phyloP scores from a whole-genome alignment of 176 grass and related monocot genomes.

The Lolium rigidum region DNA sequence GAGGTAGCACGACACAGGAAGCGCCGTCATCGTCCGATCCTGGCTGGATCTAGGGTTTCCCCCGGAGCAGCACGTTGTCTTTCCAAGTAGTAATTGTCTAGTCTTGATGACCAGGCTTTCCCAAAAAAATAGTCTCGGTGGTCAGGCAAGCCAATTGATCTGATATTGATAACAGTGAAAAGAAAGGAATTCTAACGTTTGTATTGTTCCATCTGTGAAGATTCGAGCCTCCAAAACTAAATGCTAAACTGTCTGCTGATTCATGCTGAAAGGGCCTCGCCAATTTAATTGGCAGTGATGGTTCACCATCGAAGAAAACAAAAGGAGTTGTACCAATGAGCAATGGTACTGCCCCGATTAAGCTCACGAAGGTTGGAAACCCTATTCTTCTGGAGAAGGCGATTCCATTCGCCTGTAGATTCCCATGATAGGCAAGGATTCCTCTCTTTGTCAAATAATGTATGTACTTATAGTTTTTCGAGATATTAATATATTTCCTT shows the following conservation, averaged over 20 bases:
- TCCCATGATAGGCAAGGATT: not conserved
- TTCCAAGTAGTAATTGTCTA: no score
- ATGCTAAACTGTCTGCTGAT: not conserved
- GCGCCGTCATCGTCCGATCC: no score
- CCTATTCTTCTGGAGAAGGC: not conserved
- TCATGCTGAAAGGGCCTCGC: not conserved
- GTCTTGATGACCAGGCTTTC: no score
- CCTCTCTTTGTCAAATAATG: not conserved
- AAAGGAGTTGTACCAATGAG: not conserved
- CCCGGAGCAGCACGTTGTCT: no score
- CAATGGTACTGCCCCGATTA: not conserved
- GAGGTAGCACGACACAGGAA: no score
- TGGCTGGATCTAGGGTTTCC: no score
- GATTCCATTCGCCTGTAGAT: not conserved
- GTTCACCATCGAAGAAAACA: no score
- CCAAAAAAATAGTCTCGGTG: no score
- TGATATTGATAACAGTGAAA: not conserved
- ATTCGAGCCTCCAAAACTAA: not conserved
- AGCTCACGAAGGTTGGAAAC: not conserved
- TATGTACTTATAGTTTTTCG: no score
- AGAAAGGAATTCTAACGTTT: not conserved
- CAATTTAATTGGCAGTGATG: not conserved
- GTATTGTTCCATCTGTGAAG: not conserved
- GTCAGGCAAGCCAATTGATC: no score
- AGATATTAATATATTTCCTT: no score